These are phyloP conservation scores for Yamadazyma aaseri DNA, from an alignment of 1,139 yeast genomes.

Conservation along the genomic window DNA sequence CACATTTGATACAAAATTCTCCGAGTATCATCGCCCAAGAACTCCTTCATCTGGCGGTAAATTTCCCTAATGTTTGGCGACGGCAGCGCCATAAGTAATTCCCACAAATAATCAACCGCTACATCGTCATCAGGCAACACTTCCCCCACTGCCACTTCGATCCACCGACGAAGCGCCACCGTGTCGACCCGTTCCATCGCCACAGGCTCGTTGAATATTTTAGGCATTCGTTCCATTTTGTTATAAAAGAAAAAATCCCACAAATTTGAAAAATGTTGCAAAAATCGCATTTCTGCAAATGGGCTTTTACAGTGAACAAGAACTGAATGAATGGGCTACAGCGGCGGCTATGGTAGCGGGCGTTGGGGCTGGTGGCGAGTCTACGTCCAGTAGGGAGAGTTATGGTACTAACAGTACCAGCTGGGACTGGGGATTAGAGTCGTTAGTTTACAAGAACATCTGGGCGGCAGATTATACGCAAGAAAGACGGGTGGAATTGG, in stretches of 20 bases:
- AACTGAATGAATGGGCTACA: too few relatives aligned
- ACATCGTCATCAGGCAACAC: constrained; percentile 49
- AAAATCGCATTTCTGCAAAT: background rate
- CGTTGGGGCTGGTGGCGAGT: too few relatives aligned
- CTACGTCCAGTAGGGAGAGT: too few relatives aligned
- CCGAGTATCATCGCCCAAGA: constrained; percentile 35
- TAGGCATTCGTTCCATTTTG: constrained; percentile 21
- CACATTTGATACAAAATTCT: constrained; percentile 39
- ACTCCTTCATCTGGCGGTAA: constrained; percentile 37
- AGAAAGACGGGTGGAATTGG: too few relatives aligned
- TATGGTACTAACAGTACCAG: background rate
- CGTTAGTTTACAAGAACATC: constrained; percentile 16
- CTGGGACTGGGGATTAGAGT: background rate
- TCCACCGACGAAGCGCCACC: constrained; percentile 35
- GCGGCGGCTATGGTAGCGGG: too few relatives aligned
- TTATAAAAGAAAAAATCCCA: too few relatives aligned
- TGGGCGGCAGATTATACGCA: constrained; percentile 24
- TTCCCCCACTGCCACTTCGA: constrained; percentile 25
- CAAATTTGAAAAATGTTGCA: background rate
- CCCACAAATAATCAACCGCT: constrained; percentile 40
- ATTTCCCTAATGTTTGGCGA: constrained; percentile 35
- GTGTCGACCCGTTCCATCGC: constrained; percentile 35
- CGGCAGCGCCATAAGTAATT: constrained; percentile 24
- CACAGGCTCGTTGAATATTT: constrained; percentile 26
- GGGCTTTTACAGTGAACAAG: background rate